Percentiles rank a stretch among this genome's conserved stretches.
phyloP scores from a whole-genome alignment of 2,329 filamentous ascomycete species.

The Bipolaris oryzae region DNA sequence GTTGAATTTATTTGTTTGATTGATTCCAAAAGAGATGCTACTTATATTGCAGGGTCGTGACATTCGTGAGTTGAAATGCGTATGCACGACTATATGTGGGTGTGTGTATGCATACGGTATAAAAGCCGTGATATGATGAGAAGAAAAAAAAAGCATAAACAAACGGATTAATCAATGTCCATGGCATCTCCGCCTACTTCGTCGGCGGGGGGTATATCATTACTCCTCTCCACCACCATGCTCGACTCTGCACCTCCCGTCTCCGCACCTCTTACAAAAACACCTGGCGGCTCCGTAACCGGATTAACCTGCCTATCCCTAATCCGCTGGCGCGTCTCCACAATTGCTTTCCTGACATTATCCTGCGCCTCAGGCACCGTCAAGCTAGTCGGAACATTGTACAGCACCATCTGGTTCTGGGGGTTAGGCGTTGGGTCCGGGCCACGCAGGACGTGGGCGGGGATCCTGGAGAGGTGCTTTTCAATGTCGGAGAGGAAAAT shows the following conservation, averaged over 20 bases:
- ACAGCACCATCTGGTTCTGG: slow-evolving; percentile 76
- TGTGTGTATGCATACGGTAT: neutral
- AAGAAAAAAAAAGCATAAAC: neutral
- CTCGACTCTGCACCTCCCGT: neutral
- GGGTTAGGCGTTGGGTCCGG: slow-evolving; percentile 52
- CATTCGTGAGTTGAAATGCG: neutral
- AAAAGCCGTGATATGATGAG: neutral
- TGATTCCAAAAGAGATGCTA: too few relatives aligned
- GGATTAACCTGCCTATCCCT: slow-evolving; percentile 62
- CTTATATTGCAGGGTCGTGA: too few relatives aligned
- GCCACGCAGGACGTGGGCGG: slow-evolving; percentile 67
- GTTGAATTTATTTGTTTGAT: too few relatives aligned
- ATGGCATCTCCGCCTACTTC: slow-evolving; percentile 65
- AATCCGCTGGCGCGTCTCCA: slow-evolving; percentile 75
- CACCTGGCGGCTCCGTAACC: slow-evolving; percentile 38
- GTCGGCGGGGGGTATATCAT: slow-evolving; percentile 14
- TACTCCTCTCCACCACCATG: neutral
- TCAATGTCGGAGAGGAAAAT: slow-evolving; percentile 87
- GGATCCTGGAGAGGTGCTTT: slow-evolving; percentile 74
- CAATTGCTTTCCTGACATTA: slow-evolving; percentile 79
- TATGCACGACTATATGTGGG: neutral
- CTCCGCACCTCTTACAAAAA: slow-evolving; percentile 1
- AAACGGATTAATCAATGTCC: slow-evolving; percentile 62
- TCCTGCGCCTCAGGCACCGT: slow-evolving; percentile 74
- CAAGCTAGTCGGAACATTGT: slow-evolving; percentile 77